Evolutionary conservation across 768 basidiomycete species (phyloP), one percentile per base, ranked within the genome.

Genomic region (Rickenella mellea): DNA sequence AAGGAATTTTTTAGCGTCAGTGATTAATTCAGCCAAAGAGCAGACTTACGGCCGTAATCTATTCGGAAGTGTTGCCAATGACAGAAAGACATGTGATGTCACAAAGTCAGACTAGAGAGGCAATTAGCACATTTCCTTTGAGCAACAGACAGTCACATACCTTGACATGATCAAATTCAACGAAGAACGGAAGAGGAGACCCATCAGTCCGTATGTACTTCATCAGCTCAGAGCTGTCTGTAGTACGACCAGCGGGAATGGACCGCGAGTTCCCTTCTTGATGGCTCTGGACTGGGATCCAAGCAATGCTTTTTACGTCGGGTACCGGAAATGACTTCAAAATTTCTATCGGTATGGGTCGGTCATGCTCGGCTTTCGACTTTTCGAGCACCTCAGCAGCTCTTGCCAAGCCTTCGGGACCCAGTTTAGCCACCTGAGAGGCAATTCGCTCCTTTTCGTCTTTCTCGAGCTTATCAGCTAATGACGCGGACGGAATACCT

Each of bases 141-240:
- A 48, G 20, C 24, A 24, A 15, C 19, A 37, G 10, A 31, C 44
- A 29, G 17, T 20, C 17, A 62, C 59, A 30, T 38, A 86, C 92
- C 68, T 90, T 76, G 37, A 94, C 90, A 59, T 93, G 88, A 52
- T 96, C 86, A 54, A 89, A 99, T 55, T 96, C 83, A 8, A 94
- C 77, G 57, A 92, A 93, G 65, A 91, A 93, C 5, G 94, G 79
- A 26, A 93, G 57, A 3, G 72, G 57, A 2, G 68, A 56, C 3
- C 81, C 83, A 50, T 96, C 91, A 2, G 64, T 57, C 40, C 75
- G 68, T 20, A 99, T 66, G 53, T 85, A 75, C 44, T 67, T 66
- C 43, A 71, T 66, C 17, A 96, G 67, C 6, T 68, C 65, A 6
- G 64, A 61, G 27, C 64, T 60, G 32, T 63, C 61, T 4, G 56